Evolutionary conservation across 768 basidiomycete genomes (phyloP).

Genomic region (Clitopilus hobsonii): DNA sequence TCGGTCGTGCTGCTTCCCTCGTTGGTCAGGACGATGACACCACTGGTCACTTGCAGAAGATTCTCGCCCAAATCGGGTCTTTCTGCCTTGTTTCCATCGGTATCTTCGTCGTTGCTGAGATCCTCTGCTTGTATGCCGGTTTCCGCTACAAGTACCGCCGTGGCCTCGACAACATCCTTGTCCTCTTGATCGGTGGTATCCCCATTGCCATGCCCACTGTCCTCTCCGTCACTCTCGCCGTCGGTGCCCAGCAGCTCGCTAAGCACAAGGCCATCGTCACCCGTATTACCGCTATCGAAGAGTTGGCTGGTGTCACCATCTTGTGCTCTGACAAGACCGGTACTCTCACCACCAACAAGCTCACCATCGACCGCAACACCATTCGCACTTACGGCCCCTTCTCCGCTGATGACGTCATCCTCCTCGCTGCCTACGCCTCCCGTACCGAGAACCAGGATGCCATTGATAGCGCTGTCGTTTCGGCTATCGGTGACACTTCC

Average conservation of each 20-base stretch:
- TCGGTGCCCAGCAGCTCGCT: constrained; percentile 97
- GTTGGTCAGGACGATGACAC: constrained; percentile 98
- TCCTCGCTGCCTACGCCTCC: constrained; percentile 92
- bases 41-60: constrained; percentile 97
- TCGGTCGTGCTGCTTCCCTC: constrained; percentile 96
- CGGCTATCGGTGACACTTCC: constrained; percentile 64
- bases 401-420: constrained; percentile 86
- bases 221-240: constrained; percentile 95
- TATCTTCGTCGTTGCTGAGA: constrained; percentile 92
- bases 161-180: constrained; percentile 95
- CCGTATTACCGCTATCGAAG: constrained; percentile 98
- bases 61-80: constrained; percentile 94
- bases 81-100: constrained; percentile 98
- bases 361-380: constrained; percentile 91
- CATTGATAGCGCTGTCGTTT: constrained; percentile 85
- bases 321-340: constrained; percentile 99
- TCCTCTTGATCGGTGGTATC: constrained; percentile 99
- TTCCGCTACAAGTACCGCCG: constrained; percentile 90
- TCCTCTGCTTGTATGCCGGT: constrained; percentile 87
- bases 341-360: constrained; percentile 98
- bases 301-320: constrained; percentile 97
- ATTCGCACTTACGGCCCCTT: constrained; percentile 89
- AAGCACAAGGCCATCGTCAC: constrained; percentile 99
- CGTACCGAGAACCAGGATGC: constrained; percentile 99
- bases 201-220: constrained; percentile 99